Percentiles rank a stretch among this genome's conserved stretches.
Conservation (phyloP, 768 basidiomycete species). For the Lactarius sp. region DNA sequence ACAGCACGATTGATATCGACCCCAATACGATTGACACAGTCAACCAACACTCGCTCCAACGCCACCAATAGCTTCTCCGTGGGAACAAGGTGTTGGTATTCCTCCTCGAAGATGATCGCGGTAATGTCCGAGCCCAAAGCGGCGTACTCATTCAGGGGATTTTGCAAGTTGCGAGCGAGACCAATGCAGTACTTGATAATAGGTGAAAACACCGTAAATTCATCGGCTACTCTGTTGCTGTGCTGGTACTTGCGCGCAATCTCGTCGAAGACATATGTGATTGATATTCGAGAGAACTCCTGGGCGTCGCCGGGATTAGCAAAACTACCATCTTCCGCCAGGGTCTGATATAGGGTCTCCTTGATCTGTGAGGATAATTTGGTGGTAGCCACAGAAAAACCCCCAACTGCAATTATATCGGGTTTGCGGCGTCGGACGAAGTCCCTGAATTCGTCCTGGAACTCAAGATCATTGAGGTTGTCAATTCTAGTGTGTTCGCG, state of each 20-base stretch:
- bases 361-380: slow-evolving; percentile 64
- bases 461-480: slow-evolving; percentile 69
- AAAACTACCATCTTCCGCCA: slow-evolving; percentile 13
- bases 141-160: slow-evolving; percentile 90
- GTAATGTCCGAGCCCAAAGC: slow-evolving; percentile 82
- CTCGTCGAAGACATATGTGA: slow-evolving; percentile 84
- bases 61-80: slow-evolving; percentile 75
- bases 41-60: slow-evolving; percentile 85
- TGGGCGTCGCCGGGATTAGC: slow-evolving; percentile 28
- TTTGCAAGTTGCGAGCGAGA: slow-evolving; percentile 88
- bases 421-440: slow-evolving; percentile 80
- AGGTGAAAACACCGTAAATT: slow-evolving; percentile 72
- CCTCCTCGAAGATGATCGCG: slow-evolving; percentile 78
- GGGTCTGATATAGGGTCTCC: slow-evolving; percentile 39
- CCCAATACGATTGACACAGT: slow-evolving; percentile 86
- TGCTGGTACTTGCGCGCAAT: slow-evolving; percentile 93
- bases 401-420: slow-evolving; percentile 84
- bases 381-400: slow-evolving; percentile 77
- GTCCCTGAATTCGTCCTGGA: slow-evolving; percentile 70
- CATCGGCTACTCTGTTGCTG: slow-evolving; percentile 76
- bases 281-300: slow-evolving; percentile 51
- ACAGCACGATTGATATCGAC: slow-evolving; percentile 96
- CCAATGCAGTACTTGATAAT: slow-evolving; percentile 92
- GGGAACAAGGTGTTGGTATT: slow-evolving; percentile 82
- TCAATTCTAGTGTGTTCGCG: slow-evolving; percentile 89